phyloP scores from a whole-genome alignment of 352 stramenopile genomes.

The Thalassiosira mediterranea region DNA sequence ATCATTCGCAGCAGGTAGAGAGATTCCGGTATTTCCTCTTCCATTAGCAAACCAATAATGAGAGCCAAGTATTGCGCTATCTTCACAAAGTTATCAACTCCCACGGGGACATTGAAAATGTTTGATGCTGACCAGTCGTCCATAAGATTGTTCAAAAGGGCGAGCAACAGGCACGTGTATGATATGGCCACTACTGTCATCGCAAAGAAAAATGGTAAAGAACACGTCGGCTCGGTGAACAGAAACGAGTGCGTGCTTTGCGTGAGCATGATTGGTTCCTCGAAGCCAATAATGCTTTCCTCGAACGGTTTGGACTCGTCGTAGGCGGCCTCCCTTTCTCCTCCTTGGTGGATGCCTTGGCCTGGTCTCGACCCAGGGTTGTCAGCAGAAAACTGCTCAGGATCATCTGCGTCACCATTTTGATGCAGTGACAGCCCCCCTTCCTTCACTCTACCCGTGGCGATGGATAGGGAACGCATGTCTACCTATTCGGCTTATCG shows the following conservation, averaged over 20 bases:
- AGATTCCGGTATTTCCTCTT: slow-evolving; percentile 16
- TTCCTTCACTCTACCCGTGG: no score
- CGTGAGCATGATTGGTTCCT: slow-evolving; percentile 15
- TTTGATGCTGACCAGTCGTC: neutral
- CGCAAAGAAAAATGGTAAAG: slow-evolving; percentile 12
- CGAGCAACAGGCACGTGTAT: slow-evolving; percentile 19
- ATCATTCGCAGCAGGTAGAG: slow-evolving; percentile 16
- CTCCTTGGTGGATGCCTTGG: neutral
- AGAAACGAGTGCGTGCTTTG: slow-evolving; percentile 27
- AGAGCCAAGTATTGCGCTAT: slow-evolving; percentile 18
- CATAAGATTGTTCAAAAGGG: slow-evolving; percentile 19
- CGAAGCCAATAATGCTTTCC: neutral
- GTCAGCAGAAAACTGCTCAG: no score
- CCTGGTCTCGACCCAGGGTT: no score
- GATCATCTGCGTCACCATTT: no score
- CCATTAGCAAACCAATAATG: slow-evolving; percentile 15
- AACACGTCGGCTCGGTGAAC: slow-evolving; percentile 24
- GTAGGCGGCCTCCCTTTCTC: neutral
- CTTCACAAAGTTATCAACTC: slow-evolving; percentile 8
- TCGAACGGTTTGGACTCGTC: neutral
- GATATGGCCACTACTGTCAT: slow-evolving; percentile 1
- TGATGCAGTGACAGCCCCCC: no score
- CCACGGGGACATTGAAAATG: slow-evolving; percentile 11
- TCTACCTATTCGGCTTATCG: no score
- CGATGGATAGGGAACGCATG: no score